Conservation (phyloP, 768 basidiomycete genomes). For the Termitomyces sp. region DNA sequence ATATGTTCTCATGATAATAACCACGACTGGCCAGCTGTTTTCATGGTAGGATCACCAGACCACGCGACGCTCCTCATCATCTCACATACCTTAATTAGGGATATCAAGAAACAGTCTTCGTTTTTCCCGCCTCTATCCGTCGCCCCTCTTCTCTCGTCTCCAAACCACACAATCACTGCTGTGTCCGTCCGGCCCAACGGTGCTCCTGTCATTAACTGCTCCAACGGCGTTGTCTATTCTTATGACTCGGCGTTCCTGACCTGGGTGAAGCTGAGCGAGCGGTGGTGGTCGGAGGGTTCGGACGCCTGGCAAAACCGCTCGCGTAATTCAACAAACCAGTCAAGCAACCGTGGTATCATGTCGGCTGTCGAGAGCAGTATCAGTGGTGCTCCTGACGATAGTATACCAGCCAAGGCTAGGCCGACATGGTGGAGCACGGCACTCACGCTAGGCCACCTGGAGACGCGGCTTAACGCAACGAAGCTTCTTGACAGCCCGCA, state of each 20-base stretch:
- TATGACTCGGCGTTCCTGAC: conserved; percentile 64
- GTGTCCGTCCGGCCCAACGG: conserved; percentile 76
- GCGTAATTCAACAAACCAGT: conserved; percentile 32
- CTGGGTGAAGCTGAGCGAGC: conserved; percentile 75
- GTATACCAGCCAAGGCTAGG: conserved; percentile 38
- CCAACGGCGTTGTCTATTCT: conserved; percentile 73
- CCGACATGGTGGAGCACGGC: conserved; percentile 83
- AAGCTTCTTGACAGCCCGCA: conserved; percentile 70
- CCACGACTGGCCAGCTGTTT: conserved; percentile 63
- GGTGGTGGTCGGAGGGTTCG: conserved; percentile 84
- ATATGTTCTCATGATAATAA: conserved; percentile 65
- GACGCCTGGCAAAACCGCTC: conserved; percentile 78
- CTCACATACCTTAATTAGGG: conserved; percentile 40
- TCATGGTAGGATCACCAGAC: conserved; percentile 53
- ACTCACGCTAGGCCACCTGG: conserved; percentile 83
- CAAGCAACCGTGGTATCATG: conserved; percentile 47
- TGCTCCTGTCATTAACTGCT: conserved; percentile 68
- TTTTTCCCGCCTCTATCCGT: conserved; percentile 66
- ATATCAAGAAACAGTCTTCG: conserved; percentile 61
- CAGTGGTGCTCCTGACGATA: conserved; percentile 28
- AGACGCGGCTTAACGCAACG: conserved; percentile 74
- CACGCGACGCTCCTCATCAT: neutral
- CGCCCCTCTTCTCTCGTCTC: conserved; percentile 51
- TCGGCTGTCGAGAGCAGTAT: conserved; percentile 46
- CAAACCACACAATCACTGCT: conserved; percentile 57